A percentile compares a stretch with the other conserved stretches of the same genome.
phyloP scores from a whole-genome alignment of 164 flowering plant genomes.

The Kingdonia uniflora region DNA sequence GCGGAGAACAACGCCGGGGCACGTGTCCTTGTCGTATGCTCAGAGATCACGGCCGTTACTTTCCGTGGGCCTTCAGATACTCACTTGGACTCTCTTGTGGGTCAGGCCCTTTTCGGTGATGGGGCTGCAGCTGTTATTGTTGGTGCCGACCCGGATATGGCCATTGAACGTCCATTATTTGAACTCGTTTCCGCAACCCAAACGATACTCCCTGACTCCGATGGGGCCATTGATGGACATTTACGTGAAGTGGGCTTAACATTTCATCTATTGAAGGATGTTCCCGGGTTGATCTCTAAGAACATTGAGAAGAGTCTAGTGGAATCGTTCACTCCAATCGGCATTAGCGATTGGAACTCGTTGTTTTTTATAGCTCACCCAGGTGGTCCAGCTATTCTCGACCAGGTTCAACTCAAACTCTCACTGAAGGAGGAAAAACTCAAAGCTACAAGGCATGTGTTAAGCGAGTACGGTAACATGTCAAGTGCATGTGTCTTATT shows the following conservation, averaged over 20 bases:
- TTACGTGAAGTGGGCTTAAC: conserved; percentile 15
- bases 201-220: no score
- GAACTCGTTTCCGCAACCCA: conserved; percentile 2
- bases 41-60: no score
- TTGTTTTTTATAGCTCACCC: conserved; percentile 14
- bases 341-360: conserved; percentile 17
- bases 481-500: no score
- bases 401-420: conserved; percentile 10
- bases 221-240: no score
- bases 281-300: no score
- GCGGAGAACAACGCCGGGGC: no score
- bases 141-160: conserved; percentile 7
- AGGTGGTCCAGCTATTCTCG: conserved; percentile 9
- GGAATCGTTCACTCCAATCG: conserved; percentile 6
- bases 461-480: no score
- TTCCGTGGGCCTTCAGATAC: conserved; percentile 1
- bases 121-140: conserved; percentile 1
- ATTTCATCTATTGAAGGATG: conserved; percentile 11
- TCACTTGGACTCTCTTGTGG: not conserved
- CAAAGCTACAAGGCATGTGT: no score
- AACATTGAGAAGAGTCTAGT: no score
- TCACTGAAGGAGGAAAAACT: no score
- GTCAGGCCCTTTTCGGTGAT: conserved; percentile 2
- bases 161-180: not conserved
- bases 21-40: no score